Conservation (phyloP, 306 rosid genomes). For the Cucurbita pepo region DNA sequence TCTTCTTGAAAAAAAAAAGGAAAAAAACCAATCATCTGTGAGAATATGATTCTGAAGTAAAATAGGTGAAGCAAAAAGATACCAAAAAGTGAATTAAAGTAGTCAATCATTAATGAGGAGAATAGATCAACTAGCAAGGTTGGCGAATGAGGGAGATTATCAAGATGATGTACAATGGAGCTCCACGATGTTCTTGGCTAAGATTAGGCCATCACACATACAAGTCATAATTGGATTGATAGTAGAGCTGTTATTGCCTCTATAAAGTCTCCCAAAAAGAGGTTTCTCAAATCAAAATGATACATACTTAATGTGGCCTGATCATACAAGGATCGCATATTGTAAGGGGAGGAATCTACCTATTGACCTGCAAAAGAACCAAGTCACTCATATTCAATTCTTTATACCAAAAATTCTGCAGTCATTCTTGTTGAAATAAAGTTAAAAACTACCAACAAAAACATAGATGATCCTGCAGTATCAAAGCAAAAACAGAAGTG, state of each 20-base stretch:
- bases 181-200: neutral
- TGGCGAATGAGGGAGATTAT: neutral
- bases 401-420: neutral
- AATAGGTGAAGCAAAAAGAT: neutral
- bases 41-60: neutral
- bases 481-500: neutral
- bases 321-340: neutral
- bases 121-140: neutral
- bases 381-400: neutral
- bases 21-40: neutral
- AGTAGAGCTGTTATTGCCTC: constrained; percentile 1
- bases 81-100: neutral
- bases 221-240: neutral
- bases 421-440: neutral
- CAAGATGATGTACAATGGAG: neutral
- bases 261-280: neutral
- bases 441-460: neutral
- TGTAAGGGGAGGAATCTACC: neutral
- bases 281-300: neutral
- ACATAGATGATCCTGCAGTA: neutral
- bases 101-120: neutral
- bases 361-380: neutral
- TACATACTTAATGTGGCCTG: neutral
- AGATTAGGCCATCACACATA: neutral
- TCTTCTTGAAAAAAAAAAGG: neutral